Conservation (phyloP, 176 grass and related monocot genomes). For the Oryza punctata region DNA sequence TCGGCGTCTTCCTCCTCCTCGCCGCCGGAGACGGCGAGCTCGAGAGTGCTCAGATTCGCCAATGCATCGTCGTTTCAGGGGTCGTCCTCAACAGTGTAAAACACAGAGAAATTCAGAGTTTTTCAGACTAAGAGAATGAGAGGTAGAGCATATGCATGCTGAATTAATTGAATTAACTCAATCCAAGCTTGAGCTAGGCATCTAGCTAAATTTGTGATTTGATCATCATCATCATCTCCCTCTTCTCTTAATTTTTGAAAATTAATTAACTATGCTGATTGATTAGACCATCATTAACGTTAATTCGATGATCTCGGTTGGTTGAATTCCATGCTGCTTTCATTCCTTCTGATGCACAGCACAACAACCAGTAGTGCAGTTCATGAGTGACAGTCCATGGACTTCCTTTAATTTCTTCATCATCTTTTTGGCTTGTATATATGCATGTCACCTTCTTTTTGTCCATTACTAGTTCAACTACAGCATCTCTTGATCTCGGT, state of each 20-base stretch:
- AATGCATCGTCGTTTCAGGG: conserved; percentile 30
- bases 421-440: background rate
- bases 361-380: background rate
- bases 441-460: conserved; percentile 15
- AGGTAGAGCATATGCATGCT: background rate
- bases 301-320: background rate
- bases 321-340: background rate
- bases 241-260: background rate
- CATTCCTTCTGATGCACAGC: conserved; percentile 5
- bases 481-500: background rate
- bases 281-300: background rate
- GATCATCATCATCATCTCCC: background rate
- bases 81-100: conserved; percentile 34
- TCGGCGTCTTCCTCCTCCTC: conserved; percentile 16
- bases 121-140: background rate
- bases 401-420: background rate
- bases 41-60: conserved; percentile 26
- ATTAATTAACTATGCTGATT: background rate
- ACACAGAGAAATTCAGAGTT: background rate
- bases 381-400: background rate
- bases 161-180: background rate
- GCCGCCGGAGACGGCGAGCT: background rate
- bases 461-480: background rate
- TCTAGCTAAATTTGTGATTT: background rate
- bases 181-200: background rate